Evolutionary conservation across 1,284 basidiomycete species (phyloP).

Genomic region (Pascua guehoae): DNA sequence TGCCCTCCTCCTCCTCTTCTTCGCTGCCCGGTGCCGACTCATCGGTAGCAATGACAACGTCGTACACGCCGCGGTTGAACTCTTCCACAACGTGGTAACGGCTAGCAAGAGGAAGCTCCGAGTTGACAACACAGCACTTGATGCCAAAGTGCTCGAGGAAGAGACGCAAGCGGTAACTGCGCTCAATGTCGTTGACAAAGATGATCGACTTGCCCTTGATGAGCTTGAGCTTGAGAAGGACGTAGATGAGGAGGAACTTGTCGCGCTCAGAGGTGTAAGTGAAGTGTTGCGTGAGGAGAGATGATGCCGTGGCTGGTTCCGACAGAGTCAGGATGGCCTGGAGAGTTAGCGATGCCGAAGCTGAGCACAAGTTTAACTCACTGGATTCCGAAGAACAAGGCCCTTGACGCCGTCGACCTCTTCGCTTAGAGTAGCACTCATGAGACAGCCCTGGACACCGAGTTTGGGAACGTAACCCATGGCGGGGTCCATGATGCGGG

Average conservation of each 20-base stretch:
- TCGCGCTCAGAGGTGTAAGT: constrained; percentile 81
- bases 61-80: constrained; percentile 97
- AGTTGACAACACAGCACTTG: constrained; percentile 93
- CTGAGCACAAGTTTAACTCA: too few species aligned
- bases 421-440: constrained; percentile 97
- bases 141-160: constrained; percentile 98
- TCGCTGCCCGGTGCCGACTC: constrained; percentile 62
- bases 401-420: constrained; percentile 91
- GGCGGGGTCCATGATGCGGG: constrained; percentile 65
- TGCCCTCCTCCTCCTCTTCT: constrained; percentile 51
- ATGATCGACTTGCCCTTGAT: constrained; percentile 95
- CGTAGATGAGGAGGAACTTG: constrained; percentile 92
- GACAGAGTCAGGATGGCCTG: constrained; percentile 73
- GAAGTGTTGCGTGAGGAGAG: constrained; percentile 74
- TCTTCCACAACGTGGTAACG: constrained; percentile 98
- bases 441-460: constrained; percentile 84
- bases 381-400: constrained; percentile 75
- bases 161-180: constrained; percentile 89
- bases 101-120: constrained; percentile 91
- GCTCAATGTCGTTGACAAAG: constrained; percentile 95
- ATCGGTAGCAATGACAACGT: constrained; percentile 98
- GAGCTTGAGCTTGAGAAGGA: constrained; percentile 89
- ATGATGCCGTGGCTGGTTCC: constrained; percentile 70
- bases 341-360: too few species aligned
- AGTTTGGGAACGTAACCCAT: constrained; percentile 71